phyloP scores from a whole-genome alignment of 2,329 filamentous ascomycete species.

The Penicillium sclerotigenum region DNA sequence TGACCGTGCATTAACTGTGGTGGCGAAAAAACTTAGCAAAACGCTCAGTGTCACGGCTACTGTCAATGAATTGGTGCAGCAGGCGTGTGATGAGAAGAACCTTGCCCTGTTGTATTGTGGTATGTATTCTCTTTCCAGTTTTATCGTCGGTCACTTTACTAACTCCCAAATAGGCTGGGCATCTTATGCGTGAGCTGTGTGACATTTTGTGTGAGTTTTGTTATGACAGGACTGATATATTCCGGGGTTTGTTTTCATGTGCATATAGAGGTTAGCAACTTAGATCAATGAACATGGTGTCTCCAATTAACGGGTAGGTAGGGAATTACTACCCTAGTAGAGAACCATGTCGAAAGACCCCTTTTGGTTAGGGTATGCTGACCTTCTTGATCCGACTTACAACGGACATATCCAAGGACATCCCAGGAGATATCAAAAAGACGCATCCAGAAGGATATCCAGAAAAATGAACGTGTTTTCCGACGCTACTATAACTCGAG shows the following conservation, averaged over 20 bases:
- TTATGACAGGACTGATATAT: not conserved
- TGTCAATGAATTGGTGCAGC: slow-evolving; percentile 94
- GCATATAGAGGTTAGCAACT: not conserved
- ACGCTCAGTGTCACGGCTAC: slow-evolving; percentile 90
- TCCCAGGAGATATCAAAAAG: no score
- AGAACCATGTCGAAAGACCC: no score
- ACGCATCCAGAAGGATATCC: no score
- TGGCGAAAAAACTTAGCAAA: slow-evolving; percentile 93
- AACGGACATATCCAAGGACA: no score
- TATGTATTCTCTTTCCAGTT: not conserved
- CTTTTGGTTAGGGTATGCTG: no score
- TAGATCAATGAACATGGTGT: not conserved
- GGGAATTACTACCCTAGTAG: no score
- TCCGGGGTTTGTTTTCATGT: not conserved
- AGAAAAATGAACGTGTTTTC: no score
- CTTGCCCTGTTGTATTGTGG: slow-evolving; percentile 84
- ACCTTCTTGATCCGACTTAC: no score
- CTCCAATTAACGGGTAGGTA: not conserved
- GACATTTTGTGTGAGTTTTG: not conserved
- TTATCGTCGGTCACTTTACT: not conserved
- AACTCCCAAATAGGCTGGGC: not conserved
- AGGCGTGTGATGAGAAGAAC: slow-evolving; percentile 89
- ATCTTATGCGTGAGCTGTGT: not conserved
- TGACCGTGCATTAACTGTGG: slow-evolving; percentile 84
- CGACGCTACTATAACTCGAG: no score